A percentile compares a stretch with the other conserved stretches of the same genome.
phyloP scores from a whole-genome alignment of 2,329 filamentous ascomycete species.

The Incumbomyces delicatus region DNA sequence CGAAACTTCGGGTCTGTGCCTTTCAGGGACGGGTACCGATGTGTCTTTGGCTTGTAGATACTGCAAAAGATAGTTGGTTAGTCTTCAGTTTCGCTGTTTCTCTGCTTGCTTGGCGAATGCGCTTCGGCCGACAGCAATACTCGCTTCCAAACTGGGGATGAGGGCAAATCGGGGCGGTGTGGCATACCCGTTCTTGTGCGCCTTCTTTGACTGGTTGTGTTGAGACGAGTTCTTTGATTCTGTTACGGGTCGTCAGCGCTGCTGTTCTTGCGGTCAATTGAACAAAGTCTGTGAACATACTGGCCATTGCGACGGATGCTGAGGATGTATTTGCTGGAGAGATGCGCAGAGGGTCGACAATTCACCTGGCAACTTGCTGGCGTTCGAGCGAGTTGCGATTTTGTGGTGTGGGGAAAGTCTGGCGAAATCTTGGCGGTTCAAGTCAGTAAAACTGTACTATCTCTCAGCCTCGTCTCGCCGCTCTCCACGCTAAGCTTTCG shows the following conservation, averaged over 20 bases:
- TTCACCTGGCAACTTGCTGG: too few species aligned
- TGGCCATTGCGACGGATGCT: slow-evolving; percentile 20
- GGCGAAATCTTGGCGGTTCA: too few species aligned
- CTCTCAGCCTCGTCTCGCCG: too few species aligned
- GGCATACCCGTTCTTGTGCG: slow-evolving; percentile 95
- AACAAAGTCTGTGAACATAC: slow-evolving; percentile 12
- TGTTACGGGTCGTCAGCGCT: slow-evolving; percentile 31
- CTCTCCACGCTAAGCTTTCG: too few species aligned
- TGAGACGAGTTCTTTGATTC: slow-evolving; percentile 99
- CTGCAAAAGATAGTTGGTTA: slow-evolving; percentile 39
- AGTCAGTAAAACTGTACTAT: too few species aligned
- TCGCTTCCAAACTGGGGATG: too few species aligned
- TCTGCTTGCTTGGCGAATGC: too few species aligned
- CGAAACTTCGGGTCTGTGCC: slow-evolving; percentile 99
- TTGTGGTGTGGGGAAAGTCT: too few species aligned
- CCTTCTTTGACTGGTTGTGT: slow-evolving; percentile 97
- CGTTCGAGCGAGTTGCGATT: too few species aligned
- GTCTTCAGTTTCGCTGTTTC: neutral
- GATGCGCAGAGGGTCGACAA: too few species aligned
- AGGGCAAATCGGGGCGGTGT: neutral
- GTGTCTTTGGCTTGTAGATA: slow-evolving; percentile 99
- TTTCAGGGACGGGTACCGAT: slow-evolving; percentile 97
- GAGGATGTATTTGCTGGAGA: neutral
- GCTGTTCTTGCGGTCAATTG: neutral
- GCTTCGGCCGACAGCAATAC: too few species aligned